A percentile compares a stretch with the other conserved stretches of the same genome.
phyloP scores from a whole-genome alignment of 495 filamentous ascomycete species.

The Neurospora discreta region DNA sequence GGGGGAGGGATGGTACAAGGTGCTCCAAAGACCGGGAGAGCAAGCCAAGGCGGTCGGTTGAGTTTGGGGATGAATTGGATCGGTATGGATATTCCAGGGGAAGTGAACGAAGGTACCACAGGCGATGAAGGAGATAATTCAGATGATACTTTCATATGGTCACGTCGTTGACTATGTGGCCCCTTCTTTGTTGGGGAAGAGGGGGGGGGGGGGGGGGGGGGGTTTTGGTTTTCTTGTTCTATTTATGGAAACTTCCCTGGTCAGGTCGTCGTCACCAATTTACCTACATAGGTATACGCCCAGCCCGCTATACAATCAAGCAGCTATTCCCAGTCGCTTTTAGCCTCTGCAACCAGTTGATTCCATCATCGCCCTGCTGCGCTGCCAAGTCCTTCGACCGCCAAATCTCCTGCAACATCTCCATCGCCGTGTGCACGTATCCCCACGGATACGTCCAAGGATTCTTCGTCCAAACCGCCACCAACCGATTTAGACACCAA shows the following conservation, averaged over 20 bases:
- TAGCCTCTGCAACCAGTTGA: constrained; percentile 28
- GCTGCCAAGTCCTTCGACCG: constrained; percentile 17
- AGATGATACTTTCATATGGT: neutral
- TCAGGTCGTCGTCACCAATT: neutral
- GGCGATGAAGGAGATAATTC: neutral
- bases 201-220: too few relatives aligned
- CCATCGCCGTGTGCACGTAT: constrained; percentile 31
- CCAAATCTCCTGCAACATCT: constrained; percentile 32
- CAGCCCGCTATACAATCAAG: constrained; percentile 28
- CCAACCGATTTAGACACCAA: constrained; percentile 29
- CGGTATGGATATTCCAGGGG: neutral
- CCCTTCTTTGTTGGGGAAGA: too few relatives aligned
- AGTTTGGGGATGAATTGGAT: neutral
- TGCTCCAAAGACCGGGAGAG: neutral
- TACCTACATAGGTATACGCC: too few relatives aligned
- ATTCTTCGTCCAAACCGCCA: constrained; percentile 20
- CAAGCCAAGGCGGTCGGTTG: neutral
- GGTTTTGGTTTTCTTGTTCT: too few relatives aligned
- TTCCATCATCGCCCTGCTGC: neutral
- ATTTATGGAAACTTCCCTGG: neutral
- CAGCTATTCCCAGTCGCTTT: constrained; percentile 24
- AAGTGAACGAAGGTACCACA: neutral
- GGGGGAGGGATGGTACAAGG: neutral
- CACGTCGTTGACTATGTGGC: neutral
- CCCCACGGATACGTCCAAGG: constrained; percentile 34